Conservation (phyloP, 106 monocot genomes). For the Gastrodia elata region DNA sequence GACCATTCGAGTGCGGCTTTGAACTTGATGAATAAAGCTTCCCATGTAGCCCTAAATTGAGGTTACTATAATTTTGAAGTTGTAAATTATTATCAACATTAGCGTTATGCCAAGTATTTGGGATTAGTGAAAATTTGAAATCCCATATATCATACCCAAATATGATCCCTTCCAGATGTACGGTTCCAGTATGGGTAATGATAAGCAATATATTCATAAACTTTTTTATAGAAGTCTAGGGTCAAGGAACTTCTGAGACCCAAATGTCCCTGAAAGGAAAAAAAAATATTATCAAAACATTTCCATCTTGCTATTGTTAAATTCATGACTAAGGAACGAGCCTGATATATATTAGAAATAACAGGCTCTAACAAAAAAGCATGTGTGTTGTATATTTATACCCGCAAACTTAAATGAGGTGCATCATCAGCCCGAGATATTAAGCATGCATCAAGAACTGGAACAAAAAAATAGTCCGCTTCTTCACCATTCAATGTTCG, state of each 20-base stretch:
- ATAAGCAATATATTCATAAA: constrained; percentile 71
- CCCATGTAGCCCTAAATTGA: no score
- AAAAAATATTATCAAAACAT: not conserved
- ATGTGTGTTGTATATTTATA: constrained; percentile 14
- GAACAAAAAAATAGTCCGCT: constrained; percentile 94
- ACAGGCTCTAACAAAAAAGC: not conserved
- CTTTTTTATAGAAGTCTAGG: constrained; percentile 71
- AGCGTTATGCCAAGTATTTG: not conserved
- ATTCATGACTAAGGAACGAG: not conserved
- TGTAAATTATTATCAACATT: not conserved
- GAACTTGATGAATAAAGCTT: no score
- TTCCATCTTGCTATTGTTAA: not conserved
- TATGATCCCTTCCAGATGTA: constrained; percentile 87
- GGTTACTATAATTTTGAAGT: not conserved
- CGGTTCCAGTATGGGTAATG: constrained; percentile 89
- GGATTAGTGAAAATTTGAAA: not conserved
- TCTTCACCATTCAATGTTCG: constrained; percentile 92
- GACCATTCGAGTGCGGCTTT: no score
- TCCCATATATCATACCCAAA: constrained; percentile 60
- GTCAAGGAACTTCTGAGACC: constrained; percentile 56
- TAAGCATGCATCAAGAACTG: constrained; percentile 84
- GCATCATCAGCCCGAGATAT: constrained; percentile 79
- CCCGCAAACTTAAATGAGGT: constrained; percentile 56
- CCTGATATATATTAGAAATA: not conserved
- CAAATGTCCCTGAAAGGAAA: constrained; percentile 39